Evolutionary conservation across 2,329 filamentous ascomycete species (phyloP), one percentile per base, ranked within the genome.

Genomic region (Microdochium paspali): DNA sequence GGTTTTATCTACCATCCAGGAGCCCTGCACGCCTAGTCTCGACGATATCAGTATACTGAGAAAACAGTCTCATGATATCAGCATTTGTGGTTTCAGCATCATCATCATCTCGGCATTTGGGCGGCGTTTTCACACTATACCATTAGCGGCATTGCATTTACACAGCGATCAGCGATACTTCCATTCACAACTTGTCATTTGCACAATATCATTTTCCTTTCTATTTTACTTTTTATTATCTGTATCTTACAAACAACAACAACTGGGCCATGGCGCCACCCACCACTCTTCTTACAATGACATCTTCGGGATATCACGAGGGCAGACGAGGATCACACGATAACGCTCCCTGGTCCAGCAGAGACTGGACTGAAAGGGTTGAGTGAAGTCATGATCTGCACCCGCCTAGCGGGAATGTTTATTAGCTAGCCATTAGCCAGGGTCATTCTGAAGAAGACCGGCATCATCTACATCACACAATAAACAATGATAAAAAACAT

Each of bases 1-100:
- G 71, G 50, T 77, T 70, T 65, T 80, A 77, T 63, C 62, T 78
- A 54, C 71, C 74, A 52, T 63, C 70, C 40, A 69, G 73, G 56
- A 76, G 72, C 56, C 67, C 75, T 21, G 64, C 70, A 51, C 67
- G 74, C 52, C 57, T 80, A 53, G 70, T 77, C 51, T 72, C 76
- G 47, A 65, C 74, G 59, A 77, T 80, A 66, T 73, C 74, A 54
- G 75, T 79, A 55, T 80, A 79, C 65, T 81, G 71, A 49, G 32
- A 26, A 31, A 24, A 45, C 35, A 47, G 24, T n/a, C n/a, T n/a
- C 47, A 52, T 64, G 61, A 51, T 68, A 68, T 26, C 59, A 32
- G 48, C 48, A 51, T 57, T 49, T 47, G 46, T 51, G 52, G 52
- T 51, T 51, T 56, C 56, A 58, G 46, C 55, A 51, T 59, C n/a